These are phyloP conservation scores for Sabuloglossum arenarium DNA, from an alignment of 495 filamentous ascomycete genomes.

Conservation along the genomic window DNA sequence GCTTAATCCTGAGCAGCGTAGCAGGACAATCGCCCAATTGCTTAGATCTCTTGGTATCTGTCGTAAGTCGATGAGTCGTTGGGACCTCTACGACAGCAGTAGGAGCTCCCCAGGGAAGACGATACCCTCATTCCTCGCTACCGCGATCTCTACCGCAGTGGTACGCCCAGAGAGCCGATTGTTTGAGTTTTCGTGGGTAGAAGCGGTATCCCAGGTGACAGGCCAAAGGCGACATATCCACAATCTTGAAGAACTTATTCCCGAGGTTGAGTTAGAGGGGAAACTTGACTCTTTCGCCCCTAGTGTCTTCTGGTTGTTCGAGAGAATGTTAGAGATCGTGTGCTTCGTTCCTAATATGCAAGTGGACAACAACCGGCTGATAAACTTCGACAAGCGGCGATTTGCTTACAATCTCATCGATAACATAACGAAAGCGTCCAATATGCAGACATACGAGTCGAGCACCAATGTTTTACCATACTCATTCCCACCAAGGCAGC, in stretches of 20 bases:
- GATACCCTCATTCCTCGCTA: constrained; percentile 17
- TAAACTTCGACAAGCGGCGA: constrained; percentile 18
- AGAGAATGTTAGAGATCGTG: constrained; percentile 16
- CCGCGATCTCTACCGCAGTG: constrained; percentile 14
- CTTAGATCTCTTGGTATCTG: constrained; percentile 14
- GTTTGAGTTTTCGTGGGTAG: constrained; percentile 14
- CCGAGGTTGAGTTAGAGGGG: constrained; percentile 9
- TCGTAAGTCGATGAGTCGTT: constrained; percentile 16
- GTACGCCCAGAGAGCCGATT: constrained; percentile 15
- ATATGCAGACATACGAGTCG: constrained; percentile 5
- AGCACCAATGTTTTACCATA: neutral
- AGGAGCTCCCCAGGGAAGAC: constrained; percentile 11
- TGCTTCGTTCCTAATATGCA: constrained; percentile 19
- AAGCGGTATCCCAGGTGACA: constrained; percentile 8
- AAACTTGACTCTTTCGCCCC: constrained; percentile 13
- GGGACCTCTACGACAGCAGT: constrained; percentile 16
- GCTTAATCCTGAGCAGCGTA: constrained; percentile 12
- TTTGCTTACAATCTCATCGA: constrained; percentile 19
- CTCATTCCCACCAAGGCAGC: constrained; percentile 4
- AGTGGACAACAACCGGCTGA: constrained; percentile 17
- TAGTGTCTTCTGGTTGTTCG: constrained; percentile 17
- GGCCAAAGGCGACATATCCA: constrained; percentile 6
- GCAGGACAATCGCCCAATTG: constrained; percentile 13
- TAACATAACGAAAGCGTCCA: constrained; percentile 14
- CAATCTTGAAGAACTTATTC: constrained; percentile 15